Percentiles rank a stretch among this genome's conserved stretches.
Evolutionary conservation across 139 green algal species (phyloP).

Genomic region (Chlamydomonas urium): DNA sequence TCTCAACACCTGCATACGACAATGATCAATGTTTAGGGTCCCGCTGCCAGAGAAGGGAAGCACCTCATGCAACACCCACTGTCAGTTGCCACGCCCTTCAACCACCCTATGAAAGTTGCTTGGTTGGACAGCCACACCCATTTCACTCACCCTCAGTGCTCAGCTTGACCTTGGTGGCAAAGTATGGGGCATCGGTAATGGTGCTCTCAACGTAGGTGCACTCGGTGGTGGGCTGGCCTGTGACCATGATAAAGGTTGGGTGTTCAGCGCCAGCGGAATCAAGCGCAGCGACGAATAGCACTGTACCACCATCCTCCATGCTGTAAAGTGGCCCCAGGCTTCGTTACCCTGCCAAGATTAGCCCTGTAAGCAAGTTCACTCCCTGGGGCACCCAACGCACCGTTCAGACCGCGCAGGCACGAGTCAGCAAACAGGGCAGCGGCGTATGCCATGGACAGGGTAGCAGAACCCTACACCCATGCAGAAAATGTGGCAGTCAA

Average conservation of each 20-base stretch:
- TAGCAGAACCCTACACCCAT: slow-evolving; percentile 93
- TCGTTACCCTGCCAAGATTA: no score
- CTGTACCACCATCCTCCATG: no score
- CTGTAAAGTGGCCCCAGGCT: no score
- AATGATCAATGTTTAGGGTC: no score
- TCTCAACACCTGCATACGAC: slow-evolving; percentile 45
- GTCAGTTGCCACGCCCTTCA: no score
- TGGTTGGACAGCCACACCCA: no score
- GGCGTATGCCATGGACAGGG: slow-evolving; percentile 97
- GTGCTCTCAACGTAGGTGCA: slow-evolving; percentile 89
- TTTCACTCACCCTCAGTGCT: slow-evolving; percentile 68
- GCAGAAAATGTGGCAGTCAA: no score
- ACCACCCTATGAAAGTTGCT: no score
- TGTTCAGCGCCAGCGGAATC: neutral
- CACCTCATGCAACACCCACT: no score
- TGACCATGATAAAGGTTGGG: neutral
- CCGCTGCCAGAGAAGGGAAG: no score
- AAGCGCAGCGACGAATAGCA: slow-evolving; percentile 11
- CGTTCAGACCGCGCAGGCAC: slow-evolving; percentile 89
- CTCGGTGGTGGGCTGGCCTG: slow-evolving; percentile 51
- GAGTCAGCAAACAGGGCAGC: slow-evolving; percentile 92
- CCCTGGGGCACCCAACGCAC: no score
- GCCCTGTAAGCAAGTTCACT: no score
- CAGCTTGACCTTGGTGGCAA: slow-evolving; percentile 87
- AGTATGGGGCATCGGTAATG: slow-evolving; percentile 83